phyloP scores from a whole-genome alignment of 2,329 filamentous ascomycete species.

The Pezicula neosporulosa region DNA sequence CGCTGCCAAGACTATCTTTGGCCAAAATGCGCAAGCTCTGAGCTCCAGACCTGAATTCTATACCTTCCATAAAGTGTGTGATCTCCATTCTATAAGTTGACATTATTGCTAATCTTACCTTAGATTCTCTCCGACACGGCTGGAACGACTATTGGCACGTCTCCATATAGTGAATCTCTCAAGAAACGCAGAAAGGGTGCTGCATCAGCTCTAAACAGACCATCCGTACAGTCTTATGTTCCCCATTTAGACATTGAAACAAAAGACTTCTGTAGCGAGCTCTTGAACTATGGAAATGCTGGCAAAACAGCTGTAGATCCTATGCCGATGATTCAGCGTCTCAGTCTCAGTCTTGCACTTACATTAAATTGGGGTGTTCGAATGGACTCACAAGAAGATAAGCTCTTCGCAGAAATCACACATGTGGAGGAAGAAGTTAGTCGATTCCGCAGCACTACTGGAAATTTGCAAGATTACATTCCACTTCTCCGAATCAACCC shows the following conservation, averaged over 20 bases:
- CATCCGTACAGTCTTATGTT: conserved; percentile 59
- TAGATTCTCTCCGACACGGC: conserved; percentile 61
- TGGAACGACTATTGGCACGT: conserved; percentile 66
- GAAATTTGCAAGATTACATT: conserved; percentile 60
- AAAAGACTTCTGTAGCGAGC: conserved; percentile 58
- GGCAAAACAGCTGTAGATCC: conserved; percentile 55
- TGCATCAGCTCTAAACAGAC: conserved; percentile 62
- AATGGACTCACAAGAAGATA: conserved; percentile 54
- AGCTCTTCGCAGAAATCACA: conserved; percentile 59
- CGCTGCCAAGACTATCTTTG: conserved; percentile 47
- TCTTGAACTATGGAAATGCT: conserved; percentile 52
- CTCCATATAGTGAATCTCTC: conserved; percentile 61
- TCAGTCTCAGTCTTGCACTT: conserved; percentile 57
- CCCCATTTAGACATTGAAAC: conserved; percentile 60
- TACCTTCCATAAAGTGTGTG: conserved; percentile 51
- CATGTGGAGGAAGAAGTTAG: conserved; percentile 59
- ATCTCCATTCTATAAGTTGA: neutral
- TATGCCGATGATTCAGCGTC: conserved; percentile 65
- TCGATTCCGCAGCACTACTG: conserved; percentile 56
- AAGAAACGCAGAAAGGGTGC: conserved; percentile 63
- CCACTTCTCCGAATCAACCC: conserved; percentile 57
- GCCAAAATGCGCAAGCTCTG: conserved; percentile 48
- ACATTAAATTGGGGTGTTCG: conserved; percentile 66
- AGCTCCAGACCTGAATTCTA: conserved; percentile 55
- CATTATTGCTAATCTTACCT: neutral